A percentile compares a stretch with the other conserved stretches of the same genome.
These are phyloP conservation scores for Suhomyces sp. DNA, from an alignment of 805 yeast genomes.

Conservation along the genomic window DNA sequence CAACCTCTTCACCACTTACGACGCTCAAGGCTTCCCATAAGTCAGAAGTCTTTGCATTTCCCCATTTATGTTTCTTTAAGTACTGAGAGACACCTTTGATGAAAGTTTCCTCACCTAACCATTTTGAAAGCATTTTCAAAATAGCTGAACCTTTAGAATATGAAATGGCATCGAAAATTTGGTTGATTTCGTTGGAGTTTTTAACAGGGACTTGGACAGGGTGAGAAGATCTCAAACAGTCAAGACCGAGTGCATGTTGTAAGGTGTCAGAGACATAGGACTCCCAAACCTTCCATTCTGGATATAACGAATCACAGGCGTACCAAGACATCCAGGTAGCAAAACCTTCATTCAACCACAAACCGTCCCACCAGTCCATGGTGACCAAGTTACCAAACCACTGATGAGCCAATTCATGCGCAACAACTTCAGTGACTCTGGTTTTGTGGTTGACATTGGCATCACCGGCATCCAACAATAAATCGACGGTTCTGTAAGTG, in stretches of 20 bases:
- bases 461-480: conserved; percentile 67
- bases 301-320: conserved; percentile 70
- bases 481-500: conserved; percentile 74
- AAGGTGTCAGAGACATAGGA: conserved; percentile 74
- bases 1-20: conserved; percentile 71
- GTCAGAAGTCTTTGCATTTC: conserved; percentile 73
- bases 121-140: conserved; percentile 73
- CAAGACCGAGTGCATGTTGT: conserved; percentile 72
- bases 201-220: conserved; percentile 83
- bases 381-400: conserved; percentile 91
- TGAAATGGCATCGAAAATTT: conserved; percentile 81
- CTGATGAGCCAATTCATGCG: conserved; percentile 88
- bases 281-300: conserved; percentile 88
- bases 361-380: conserved; percentile 91
- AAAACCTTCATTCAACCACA: conserved; percentile 86
- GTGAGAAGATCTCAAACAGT: conserved; percentile 78
- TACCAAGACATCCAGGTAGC: conserved; percentile 93
- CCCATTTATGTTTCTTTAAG: conserved; percentile 71
- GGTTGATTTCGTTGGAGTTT: conserved; percentile 75
- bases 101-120: conserved; percentile 76
- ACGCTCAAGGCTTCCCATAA: conserved; percentile 72
- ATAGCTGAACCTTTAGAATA: conserved; percentile 79
- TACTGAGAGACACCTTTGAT: conserved; percentile 78
- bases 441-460: conserved; percentile 63
- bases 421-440: conserved; percentile 81